Percentiles rank a stretch among this genome's conserved stretches.
Evolutionary conservation across 805 yeast genomes (phyloP).

Genomic region (Hanseniaspora mollemarum): DNA sequence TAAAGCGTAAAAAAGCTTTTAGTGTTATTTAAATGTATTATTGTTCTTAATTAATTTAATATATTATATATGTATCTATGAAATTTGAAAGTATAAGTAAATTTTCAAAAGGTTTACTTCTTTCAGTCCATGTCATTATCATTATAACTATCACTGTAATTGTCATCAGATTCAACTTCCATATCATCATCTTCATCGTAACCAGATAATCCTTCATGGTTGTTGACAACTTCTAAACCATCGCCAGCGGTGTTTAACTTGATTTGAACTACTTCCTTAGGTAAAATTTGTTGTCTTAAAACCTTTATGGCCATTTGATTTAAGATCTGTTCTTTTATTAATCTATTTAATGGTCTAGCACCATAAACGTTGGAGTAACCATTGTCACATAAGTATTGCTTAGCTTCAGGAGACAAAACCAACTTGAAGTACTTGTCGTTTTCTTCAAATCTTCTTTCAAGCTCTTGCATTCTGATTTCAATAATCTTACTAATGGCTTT

Average conservation of each 20-base stretch:
- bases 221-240: constrained; percentile 72
- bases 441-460: constrained; percentile 70
- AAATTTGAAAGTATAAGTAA: background rate
- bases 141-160: constrained; percentile 20
- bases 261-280: constrained; percentile 75
- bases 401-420: constrained; percentile 62
- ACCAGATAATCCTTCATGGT: constrained; percentile 61
- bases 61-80: background rate
- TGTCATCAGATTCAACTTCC: constrained; percentile 43
- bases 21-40: too few species aligned
- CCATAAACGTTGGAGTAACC: constrained; percentile 93
- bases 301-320: constrained; percentile 83
- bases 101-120: too few species aligned
- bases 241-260: constrained; percentile 37
- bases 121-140: constrained; percentile 20
- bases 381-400: constrained; percentile 67
- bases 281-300: constrained; percentile 73
- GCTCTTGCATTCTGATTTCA: constrained; percentile 68
- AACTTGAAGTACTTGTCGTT: constrained; percentile 71
- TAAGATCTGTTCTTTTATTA: constrained; percentile 78
- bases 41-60: too few species aligned
- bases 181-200: constrained; percentile 47
- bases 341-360: constrained; percentile 89
- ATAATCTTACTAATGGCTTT: constrained; percentile 89
- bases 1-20: too few species aligned